phyloP scores from a whole-genome alignment of 805 yeast species.

The Nakazawaea pomicola region DNA sequence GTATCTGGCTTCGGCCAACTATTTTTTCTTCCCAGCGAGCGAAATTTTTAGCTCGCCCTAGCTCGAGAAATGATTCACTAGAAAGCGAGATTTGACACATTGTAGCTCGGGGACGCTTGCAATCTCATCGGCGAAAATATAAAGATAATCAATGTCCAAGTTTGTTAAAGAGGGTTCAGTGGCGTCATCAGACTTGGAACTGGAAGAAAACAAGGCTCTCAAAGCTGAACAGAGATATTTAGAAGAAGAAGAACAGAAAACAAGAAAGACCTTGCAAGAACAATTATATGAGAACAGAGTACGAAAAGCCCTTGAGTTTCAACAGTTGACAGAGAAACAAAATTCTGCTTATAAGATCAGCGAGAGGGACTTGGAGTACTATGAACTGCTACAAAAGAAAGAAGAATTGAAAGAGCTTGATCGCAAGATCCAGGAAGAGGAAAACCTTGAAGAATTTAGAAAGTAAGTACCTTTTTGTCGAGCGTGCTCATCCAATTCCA shows the following conservation, averaged over 20 bases:
- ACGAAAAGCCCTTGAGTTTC: constrained; percentile 21
- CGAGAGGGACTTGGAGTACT: constrained; percentile 31
- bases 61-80: too few species aligned
- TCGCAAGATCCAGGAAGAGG: constrained; percentile 17
- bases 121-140: too few species aligned
- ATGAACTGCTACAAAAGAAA: constrained; percentile 19
- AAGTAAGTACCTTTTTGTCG: constrained; percentile 6
- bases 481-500: not conserved
- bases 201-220: constrained; percentile 17
- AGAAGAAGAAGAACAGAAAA: constrained; percentile 18
- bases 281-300: constrained; percentile 36
- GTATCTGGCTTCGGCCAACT: too few species aligned
- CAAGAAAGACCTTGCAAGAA: constrained; percentile 35
- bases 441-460: constrained; percentile 10
- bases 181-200: constrained; percentile 14
- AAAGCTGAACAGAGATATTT: constrained; percentile 15
- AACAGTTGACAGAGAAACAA: constrained; percentile 28
- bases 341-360: constrained; percentile 39
- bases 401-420: constrained; percentile 20
- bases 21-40: too few species aligned
- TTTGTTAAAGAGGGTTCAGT: constrained; percentile 21
- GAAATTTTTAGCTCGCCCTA: too few species aligned
- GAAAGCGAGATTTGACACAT: too few species aligned
- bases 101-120: too few species aligned
- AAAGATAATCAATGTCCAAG: too few species aligned